These are phyloP conservation scores for Wickerhamiella shivajii DNA, from an alignment of 805 yeast genomes.

Conservation along the genomic window DNA sequence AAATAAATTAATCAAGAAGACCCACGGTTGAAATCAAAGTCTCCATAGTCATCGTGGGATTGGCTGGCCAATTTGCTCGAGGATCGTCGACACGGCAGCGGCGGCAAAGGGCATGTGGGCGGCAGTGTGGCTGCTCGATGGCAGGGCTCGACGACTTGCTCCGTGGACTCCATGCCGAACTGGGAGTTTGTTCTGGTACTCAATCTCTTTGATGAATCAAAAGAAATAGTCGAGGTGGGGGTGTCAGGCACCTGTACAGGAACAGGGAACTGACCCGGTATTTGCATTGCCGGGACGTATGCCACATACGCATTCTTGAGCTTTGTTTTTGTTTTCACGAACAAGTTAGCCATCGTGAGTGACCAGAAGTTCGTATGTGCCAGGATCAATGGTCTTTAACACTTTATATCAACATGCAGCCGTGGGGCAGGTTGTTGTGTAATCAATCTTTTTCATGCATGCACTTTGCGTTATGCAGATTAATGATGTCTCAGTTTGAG, in stretches of 20 bases:
- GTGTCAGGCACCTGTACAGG: not conserved
- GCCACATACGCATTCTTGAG: slow-evolving; percentile 3
- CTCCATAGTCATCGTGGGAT: too few relatives aligned
- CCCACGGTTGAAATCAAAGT: too few relatives aligned
- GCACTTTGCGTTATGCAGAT: too few relatives aligned
- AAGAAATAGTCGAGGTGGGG: not conserved
- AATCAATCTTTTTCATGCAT: too few relatives aligned
- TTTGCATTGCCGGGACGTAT: slow-evolving; percentile 6
- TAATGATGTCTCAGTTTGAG: too few relatives aligned
- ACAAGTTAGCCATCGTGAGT: slow-evolving; percentile 73
- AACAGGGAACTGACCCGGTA: not conserved
- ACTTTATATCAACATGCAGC: too few relatives aligned
- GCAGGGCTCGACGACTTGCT: not conserved
- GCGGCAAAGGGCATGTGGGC: not conserved
- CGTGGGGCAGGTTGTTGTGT: too few relatives aligned
- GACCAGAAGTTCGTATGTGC: too few relatives aligned
- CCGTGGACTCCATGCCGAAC: not conserved
- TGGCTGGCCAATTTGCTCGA: too few relatives aligned
- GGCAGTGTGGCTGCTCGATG: not conserved
- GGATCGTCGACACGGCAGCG: too few relatives aligned
- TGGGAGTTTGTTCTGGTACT: slow-evolving; percentile 4
- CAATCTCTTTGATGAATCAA: not conserved
- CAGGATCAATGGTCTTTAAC: too few relatives aligned
- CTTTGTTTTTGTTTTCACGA: slow-evolving; percentile 4
- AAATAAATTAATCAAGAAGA: too few relatives aligned